phyloP scores from a whole-genome alignment of 805 yeast genomes.

The Candida easanensis region DNA sequence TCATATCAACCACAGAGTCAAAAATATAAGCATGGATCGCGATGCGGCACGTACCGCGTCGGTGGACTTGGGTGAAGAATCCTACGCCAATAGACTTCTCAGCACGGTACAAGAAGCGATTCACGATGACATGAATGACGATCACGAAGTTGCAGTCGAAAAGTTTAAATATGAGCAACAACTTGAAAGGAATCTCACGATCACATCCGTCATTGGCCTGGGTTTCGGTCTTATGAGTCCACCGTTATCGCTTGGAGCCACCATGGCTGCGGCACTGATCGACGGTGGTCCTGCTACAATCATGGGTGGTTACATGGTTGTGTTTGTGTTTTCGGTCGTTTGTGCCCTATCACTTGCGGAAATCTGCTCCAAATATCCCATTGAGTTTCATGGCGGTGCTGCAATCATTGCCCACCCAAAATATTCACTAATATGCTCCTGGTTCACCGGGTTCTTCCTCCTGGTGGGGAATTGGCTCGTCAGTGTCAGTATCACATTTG shows the following conservation, averaged over 20 bases:
- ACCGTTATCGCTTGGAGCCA: conserved; percentile 73
- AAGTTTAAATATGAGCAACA: conserved; percentile 75
- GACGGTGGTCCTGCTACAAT: conserved; percentile 80
- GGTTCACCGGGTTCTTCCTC: conserved; percentile 79
- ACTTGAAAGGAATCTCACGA: conserved; percentile 63
- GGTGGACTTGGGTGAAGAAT: conserved; percentile 6
- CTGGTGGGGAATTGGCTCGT: conserved; percentile 77
- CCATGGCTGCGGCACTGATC: conserved; percentile 64
- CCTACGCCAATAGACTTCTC: conserved; percentile 16
- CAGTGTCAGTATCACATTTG: conserved; percentile 69
- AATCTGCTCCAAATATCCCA: conserved; percentile 72
- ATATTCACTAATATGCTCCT: conserved; percentile 57
- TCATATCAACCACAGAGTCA: too few species aligned
- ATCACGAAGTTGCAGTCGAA: conserved; percentile 45
- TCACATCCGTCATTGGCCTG: conserved; percentile 68
- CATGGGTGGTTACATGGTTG: conserved; percentile 69
- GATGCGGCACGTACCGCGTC: conserved; percentile 9
- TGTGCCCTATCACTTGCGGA: conserved; percentile 76
- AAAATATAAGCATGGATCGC: too few species aligned
- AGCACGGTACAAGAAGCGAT: conserved; percentile 22
- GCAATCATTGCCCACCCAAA: conserved; percentile 62
- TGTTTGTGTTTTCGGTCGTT: conserved; percentile 58
- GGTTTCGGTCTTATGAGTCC: conserved; percentile 84
- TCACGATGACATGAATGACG: conserved; percentile 30
- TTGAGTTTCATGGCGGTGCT: conserved; percentile 75